Evolutionary conservation across 257 asterid species (phyloP).

Genomic region (Jasminum sambac): DNA sequence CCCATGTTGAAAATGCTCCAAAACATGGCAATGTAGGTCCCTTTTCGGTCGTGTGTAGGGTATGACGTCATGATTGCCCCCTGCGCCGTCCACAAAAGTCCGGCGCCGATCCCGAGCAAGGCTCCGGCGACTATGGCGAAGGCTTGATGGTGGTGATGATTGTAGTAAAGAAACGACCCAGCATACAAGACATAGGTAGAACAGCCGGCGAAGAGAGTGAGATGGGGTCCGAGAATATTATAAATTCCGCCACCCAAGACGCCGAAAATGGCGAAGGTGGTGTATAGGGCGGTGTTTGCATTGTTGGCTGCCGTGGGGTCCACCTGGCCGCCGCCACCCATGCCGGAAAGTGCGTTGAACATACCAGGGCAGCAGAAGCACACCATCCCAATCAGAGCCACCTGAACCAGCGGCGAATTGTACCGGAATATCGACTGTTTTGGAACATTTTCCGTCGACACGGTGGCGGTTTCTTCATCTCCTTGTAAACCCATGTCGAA

Average conservation of each 20-base stretch:
- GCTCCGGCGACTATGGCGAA: conserved; percentile 84
- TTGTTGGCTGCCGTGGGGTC: conserved; percentile 82
- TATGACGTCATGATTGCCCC: conserved; percentile 97
- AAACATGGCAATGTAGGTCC: conserved; percentile 73
- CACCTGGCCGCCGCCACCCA: conserved; percentile 97
- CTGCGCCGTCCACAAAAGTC: conserved; percentile 87
- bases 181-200: conserved; percentile 85
- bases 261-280: conserved; percentile 85
- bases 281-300: conserved; percentile 97
- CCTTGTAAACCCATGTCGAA: conserved; percentile 36
- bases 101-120: conserved; percentile 89
- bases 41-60: conserved; percentile 83
- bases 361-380: conserved; percentile 98
- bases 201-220: conserved; percentile 67
- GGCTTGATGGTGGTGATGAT: conserved; percentile 68
- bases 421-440: conserved; percentile 45
- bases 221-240: conserved; percentile 76
- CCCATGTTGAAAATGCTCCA: conserved; percentile 96
- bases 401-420: conserved; percentile 81
- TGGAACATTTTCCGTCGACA: conserved; percentile 7
- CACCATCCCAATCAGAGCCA: conserved; percentile 68
- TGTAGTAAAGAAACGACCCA: conserved; percentile 84
- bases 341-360: conserved; percentile 97
- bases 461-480: conserved; percentile 31
- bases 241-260: conserved; percentile 91